A percentile compares a stretch with the other conserved stretches of the same genome.
Evolutionary conservation across 495 filamentous ascomycete genomes (phyloP).

Genomic region (Neurospora sp.): DNA sequence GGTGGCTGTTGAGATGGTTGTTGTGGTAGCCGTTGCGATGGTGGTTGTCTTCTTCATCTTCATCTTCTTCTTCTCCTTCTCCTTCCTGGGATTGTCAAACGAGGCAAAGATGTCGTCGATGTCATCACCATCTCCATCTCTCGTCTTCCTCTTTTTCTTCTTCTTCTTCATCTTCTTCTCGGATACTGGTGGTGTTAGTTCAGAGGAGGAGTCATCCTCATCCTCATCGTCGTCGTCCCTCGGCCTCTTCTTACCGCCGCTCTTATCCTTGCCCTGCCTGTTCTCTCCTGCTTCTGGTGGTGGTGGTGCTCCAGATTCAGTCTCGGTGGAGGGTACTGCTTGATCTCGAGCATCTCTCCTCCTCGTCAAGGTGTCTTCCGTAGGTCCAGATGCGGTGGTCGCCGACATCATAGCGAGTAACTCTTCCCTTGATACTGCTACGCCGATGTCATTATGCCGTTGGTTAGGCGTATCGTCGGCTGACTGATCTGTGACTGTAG

Average conservation of each 20-base stretch:
- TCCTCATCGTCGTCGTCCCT: background rate
- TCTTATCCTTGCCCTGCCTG: background rate
- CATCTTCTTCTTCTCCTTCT: slow-evolving; percentile 2
- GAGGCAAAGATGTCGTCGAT: slow-evolving; percentile 21
- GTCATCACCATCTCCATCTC: slow-evolving; percentile 9
- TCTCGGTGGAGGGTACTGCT: background rate
- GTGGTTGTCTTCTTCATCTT: slow-evolving; percentile 4
- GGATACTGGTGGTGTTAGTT: background rate
- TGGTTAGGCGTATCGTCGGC: background rate
- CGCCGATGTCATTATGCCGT: slow-evolving; percentile 9
- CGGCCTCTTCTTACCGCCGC: background rate
- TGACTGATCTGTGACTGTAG: background rate
- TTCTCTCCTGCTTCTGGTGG: background rate
- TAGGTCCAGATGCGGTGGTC: background rate
- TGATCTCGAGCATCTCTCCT: background rate
- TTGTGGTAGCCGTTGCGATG: background rate
- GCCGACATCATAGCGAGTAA: background rate
- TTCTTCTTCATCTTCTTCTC: slow-evolving; percentile 18
- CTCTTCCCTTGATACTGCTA: slow-evolving; percentile 10
- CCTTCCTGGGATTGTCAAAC: slow-evolving; percentile 4
- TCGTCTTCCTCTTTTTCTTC: slow-evolving; percentile 21
- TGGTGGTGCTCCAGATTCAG: slow-evolving; percentile 3
- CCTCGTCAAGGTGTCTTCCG: background rate
- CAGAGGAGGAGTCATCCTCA: background rate
- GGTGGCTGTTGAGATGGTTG: background rate